Conservation (phyloP, 1,284 basidiomycete species). For the Coniferiporia weirii region DNA sequence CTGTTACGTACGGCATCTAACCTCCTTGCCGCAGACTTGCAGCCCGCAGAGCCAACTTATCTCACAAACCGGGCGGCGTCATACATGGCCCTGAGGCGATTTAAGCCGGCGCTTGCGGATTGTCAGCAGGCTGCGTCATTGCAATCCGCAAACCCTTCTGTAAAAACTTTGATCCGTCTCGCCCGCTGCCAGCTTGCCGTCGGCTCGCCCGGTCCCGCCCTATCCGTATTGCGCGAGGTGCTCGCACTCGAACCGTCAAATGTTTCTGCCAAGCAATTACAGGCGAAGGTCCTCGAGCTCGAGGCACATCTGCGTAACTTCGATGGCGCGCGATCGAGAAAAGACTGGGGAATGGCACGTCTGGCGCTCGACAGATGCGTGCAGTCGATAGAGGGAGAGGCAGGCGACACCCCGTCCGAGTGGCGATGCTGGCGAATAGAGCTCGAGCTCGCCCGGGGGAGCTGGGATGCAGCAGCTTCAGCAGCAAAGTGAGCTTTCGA, state of each 20-base stretch:
- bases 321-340: slow-evolving; percentile 47
- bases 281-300: slow-evolving; percentile 53
- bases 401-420: slow-evolving; percentile 63
- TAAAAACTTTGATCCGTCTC: slow-evolving; percentile 73
- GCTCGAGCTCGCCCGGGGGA: slow-evolving; percentile 64
- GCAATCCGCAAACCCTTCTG: slow-evolving; percentile 44
- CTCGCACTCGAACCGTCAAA: slow-evolving; percentile 55
- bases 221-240: slow-evolving; percentile 54
- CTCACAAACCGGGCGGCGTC: slow-evolving; percentile 84
- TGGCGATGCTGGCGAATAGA: slow-evolving; percentile 80
- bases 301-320: slow-evolving; percentile 64
- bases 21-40: slow-evolving; percentile 44
- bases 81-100: slow-evolving; percentile 77
- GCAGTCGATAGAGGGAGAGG: slow-evolving; percentile 67
- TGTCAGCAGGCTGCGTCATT: slow-evolving; percentile 70
- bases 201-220: slow-evolving; percentile 58
- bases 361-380: slow-evolving; percentile 69
- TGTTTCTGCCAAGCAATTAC: slow-evolving; percentile 50
- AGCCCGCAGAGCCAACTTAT: slow-evolving; percentile 68
- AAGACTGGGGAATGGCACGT: slow-evolving; percentile 66
- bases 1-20: background rate
- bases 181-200: slow-evolving; percentile 78
- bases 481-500: slow-evolving; percentile 58
- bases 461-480: slow-evolving; percentile 64
- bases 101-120: slow-evolving; percentile 68